A percentile compares a stretch with the other conserved stretches of the same genome.
Evolutionary conservation across 2,329 filamentous ascomycete species (phyloP).

Genomic region (Fusarium floridanum): DNA sequence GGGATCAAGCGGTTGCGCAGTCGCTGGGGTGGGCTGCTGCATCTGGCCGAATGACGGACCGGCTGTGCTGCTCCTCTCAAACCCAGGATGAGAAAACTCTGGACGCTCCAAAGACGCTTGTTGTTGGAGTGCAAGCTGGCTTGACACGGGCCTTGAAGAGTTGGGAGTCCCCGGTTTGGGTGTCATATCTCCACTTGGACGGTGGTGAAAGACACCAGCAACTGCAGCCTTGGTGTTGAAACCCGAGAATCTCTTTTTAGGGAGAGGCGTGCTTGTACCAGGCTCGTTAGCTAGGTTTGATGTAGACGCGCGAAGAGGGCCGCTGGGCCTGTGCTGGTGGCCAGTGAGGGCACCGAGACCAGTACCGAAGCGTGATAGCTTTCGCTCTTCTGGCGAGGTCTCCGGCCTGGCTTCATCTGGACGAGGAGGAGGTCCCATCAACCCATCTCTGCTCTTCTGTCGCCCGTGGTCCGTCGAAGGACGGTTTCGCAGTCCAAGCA

Average conservation of each 20-base stretch:
- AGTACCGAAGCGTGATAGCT: slow-evolving; percentile 55
- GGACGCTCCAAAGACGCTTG: slow-evolving; percentile 27
- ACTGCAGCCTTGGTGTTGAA: slow-evolving; percentile 50
- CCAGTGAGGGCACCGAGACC: slow-evolving; percentile 38
- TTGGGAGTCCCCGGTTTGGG: slow-evolving; percentile 37
- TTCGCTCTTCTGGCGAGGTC: slow-evolving; percentile 52
- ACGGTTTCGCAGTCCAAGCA: slow-evolving; percentile 45
- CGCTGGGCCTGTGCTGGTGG: slow-evolving; percentile 31
- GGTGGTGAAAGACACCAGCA: slow-evolving; percentile 44
- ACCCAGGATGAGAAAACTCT: slow-evolving; percentile 24
- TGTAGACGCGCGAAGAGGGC: slow-evolving; percentile 38
- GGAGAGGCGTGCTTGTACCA: slow-evolving; percentile 20
- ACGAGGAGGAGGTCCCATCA: slow-evolving; percentile 33
- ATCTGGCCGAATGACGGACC: slow-evolving; percentile 37
- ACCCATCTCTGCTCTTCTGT: slow-evolving; percentile 31
- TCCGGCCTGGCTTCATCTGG: slow-evolving; percentile 33
- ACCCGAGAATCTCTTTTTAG: slow-evolving; percentile 63
- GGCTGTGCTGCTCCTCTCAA: slow-evolving; percentile 42
- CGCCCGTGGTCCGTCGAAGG: slow-evolving; percentile 24
- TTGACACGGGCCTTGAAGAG: slow-evolving; percentile 32
- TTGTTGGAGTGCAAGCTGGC: slow-evolving; percentile 30
- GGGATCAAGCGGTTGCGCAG: slow-evolving; percentile 12
- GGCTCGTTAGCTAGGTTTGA: slow-evolving; percentile 41
- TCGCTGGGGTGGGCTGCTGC: slow-evolving; percentile 14
- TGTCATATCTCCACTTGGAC: slow-evolving; percentile 33